Base-by-base conservation (phyloP, 331 rosid genomes). In the Rosa hybrid region DNA sequence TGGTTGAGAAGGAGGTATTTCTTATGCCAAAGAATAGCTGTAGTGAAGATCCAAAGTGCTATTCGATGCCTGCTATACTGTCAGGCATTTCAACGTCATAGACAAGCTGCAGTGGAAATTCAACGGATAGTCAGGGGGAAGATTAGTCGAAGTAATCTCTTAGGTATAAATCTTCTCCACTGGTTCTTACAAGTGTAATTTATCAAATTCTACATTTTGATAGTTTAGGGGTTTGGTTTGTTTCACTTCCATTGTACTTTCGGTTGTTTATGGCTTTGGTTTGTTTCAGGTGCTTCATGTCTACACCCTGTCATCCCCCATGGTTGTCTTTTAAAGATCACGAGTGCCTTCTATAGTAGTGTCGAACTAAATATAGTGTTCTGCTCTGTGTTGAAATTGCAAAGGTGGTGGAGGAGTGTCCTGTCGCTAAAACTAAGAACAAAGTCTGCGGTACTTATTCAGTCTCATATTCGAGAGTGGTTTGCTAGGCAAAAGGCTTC, bases 331-430 rank as follows among this genome's bases (percentile, higher is more conserved):
- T 78, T 34, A 10, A 72, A 74, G 42, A 82, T 79, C 51, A 80
- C 90, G 68, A 68, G 74, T 80, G 83, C 80, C 69, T 54, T 67
- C 73, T 38, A 44, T 72, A 68, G 14, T 80, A 80, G 90, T 83
- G 79, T 77, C 74, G 92, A 89, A 80, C 84, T 86, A 72, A 83
- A 89, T 69, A 42, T 83, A n/a, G 77, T 82, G 77, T 81, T 88
- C 76, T 30, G 46, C 86, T 90, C 94, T 53, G 89, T 86, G 83
- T 74, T 90, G 72, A 92, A 88, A 88, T 79, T 93, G 87, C 98
- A 93, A 83, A 84, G 90, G 62, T 90, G 98, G 98, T 94, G 98
- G 98, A 90, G 87, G 79, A 68, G 87, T 62, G 80, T 78, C 79
- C 71, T 91, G 83, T 80, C 73, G 20, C 82, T 59, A 14, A 91